Evolutionary conservation across 2,329 filamentous ascomycete genomes (phyloP).

Genomic region (Colletotrichum lini): DNA sequence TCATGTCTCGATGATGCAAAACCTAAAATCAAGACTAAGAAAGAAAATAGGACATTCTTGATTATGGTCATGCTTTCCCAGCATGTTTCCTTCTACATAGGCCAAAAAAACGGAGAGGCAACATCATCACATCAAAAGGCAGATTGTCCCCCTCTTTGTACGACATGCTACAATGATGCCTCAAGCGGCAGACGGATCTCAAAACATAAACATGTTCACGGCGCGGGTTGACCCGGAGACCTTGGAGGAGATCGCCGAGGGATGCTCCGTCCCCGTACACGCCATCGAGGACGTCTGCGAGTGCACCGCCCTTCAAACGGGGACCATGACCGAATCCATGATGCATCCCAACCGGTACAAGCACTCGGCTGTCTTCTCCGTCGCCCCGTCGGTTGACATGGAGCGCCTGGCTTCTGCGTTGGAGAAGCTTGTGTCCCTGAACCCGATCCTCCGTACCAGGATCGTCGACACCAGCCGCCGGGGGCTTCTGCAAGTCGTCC

Average conservation of each 20-base stretch:
- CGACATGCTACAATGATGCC: too few relatives aligned
- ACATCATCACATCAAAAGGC: too few relatives aligned
- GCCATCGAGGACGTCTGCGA: slow-evolving; percentile 6
- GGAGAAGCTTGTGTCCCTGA: slow-evolving; percentile 7
- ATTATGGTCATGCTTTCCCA: too few relatives aligned
- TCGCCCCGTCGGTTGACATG: not conserved
- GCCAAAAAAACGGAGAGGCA: too few relatives aligned
- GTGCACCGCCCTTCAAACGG: slow-evolving; percentile 5
- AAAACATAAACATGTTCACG: too few relatives aligned
- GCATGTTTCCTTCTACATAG: too few relatives aligned
- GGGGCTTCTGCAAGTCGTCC: slow-evolving; percentile 3
- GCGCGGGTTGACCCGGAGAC: too few relatives aligned
- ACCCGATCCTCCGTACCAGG: slow-evolving; percentile 1
- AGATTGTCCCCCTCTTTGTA: too few relatives aligned
- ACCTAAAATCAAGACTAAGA: too few relatives aligned
- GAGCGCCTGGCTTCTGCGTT: not conserved
- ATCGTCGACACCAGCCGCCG: slow-evolving; percentile 10
- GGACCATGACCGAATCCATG: slow-evolving; percentile 14
- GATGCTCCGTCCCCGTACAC: not conserved
- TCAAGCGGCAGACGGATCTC: too few relatives aligned
- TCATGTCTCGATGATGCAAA: too few relatives aligned
- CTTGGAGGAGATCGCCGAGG: not conserved
- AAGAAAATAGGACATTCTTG: too few relatives aligned
- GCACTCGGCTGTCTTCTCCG: not conserved
- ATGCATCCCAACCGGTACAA: slow-evolving; percentile 10